Percentiles rank a stretch among this genome's conserved stretches.
These are phyloP conservation scores for Yamadazyma taylorii DNA, from an alignment of 1,139 yeast genomes.

Conservation along the genomic window DNA sequence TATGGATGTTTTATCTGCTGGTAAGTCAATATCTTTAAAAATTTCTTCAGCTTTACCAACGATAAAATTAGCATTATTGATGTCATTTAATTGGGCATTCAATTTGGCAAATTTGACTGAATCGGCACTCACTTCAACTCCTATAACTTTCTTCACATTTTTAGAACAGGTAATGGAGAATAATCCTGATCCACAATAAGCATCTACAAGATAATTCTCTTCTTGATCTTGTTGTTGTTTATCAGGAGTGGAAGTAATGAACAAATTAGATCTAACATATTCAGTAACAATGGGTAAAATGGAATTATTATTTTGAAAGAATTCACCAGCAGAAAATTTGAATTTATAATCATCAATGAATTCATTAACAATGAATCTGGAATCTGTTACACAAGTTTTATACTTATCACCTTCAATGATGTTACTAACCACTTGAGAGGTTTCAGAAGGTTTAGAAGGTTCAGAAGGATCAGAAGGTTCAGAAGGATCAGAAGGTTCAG, in stretches of 20 bases:
- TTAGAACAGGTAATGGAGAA: constrained; percentile 85
- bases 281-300: constrained; percentile 79
- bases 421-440: constrained; percentile 15
- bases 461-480: too few species aligned
- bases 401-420: constrained; percentile 23
- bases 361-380: constrained; percentile 81
- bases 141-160: constrained; percentile 79
- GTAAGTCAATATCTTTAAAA: constrained; percentile 72
- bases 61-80: constrained; percentile 77
- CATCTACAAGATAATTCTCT: constrained; percentile 76
- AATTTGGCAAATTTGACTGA: constrained; percentile 83
- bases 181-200: constrained; percentile 96
- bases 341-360: constrained; percentile 71
- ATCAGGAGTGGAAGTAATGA: constrained; percentile 27
- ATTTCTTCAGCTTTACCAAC: constrained; percentile 92
- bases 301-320: constrained; percentile 93
- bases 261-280: constrained; percentile 68
- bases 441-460: too few species aligned
- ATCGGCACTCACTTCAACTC: constrained; percentile 93
- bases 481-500: too few species aligned
- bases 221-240: not conserved
- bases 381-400: constrained; percentile 63
- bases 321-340: constrained; percentile 90
- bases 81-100: constrained; percentile 74
- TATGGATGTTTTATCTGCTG: constrained; percentile 76